Base-by-base conservation (phyloP, 2,329 filamentous ascomycete species). In the Cladophialophora chaetospira region DNA sequence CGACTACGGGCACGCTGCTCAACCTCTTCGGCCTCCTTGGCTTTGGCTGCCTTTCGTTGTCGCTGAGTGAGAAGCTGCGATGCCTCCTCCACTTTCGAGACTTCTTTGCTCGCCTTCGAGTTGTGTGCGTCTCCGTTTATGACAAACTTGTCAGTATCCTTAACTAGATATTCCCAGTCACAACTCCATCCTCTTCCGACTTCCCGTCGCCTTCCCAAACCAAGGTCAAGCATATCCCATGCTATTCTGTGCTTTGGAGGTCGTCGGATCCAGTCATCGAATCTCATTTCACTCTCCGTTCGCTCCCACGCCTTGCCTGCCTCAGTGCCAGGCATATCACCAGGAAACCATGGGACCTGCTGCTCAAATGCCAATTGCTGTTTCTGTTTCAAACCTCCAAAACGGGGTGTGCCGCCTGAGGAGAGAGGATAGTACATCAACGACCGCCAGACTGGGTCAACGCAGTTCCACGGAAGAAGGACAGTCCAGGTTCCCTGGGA, bases 381-480 rank as follows among this genome's bases (percentile, higher is more conserved):
- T 48, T 85, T 79, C 72, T 99, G 88, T 42, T 89, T 80, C 28
- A 97, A 68, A 0, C 94, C 93, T 1, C 89, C 93, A 64, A 96
- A 91, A 21, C 87, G 81, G 1, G 90, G 88, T 58, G 91, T 95
- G 0, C 88, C 87, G 5, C 91, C 91, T 1, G 86, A 88, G 0
- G 86, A 88, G 0, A 95, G 78, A 0, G 90, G 89, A 58, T 87
- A 91, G 68, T 91, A 91, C 74, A 96, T 87, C 11, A 97, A 74
- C 44, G 84, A 86, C 66, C 93, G 88, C 94, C 94, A 99, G 28
- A 97, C 79, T 0, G 90, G 84, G 31, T 85, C 78, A 31, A 97
- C 88, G 66, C 89, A 96, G 69, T 89, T 91, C 91, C 93, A 97
- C 0, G 94, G 94, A 2, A 94, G 80, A 21, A 97, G 78, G 1